Evolutionary conservation across 2,329 filamentous ascomycete genomes (phyloP), one percentile per base, ranked within the genome.

Genomic region (Chrysoporthe cubensis): DNA sequence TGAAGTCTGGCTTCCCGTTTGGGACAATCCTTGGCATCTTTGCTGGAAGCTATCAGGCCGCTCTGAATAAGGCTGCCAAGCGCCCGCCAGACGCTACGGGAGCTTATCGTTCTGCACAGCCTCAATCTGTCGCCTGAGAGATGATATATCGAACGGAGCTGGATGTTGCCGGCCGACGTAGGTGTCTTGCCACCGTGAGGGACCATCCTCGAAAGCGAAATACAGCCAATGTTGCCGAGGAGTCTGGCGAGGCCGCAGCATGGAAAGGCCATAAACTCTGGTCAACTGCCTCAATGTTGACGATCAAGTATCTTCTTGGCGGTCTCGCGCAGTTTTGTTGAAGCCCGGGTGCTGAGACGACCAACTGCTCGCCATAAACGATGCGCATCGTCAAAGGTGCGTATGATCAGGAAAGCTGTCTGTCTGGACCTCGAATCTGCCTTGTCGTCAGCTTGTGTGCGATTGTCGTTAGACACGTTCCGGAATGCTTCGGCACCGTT

Each of bases 91-190:
- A n/a, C 50, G 48, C 37, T 57, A 57, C 42, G 42, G 14, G 14
- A 57, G 48, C 52, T 50, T 56, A 43, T 44, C n/a, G 42, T 32
- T 58, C 43, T 59, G 63, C 63, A 65, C 63, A 65, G 63, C 63
- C 63, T 59, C 63, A 26, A 16, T 50, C 8, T 58, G 34, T 16
- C 3, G 21, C 8, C 16, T 18, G 26, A 2, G 9, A 16, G 16
- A 44, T 37, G 13, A 18, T 4, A 14, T 40, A 40, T 57, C 54
- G 54, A 57, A 2, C n/a, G 54, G 32, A n/a, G 34, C 32, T 40
- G 34, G 32, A 57, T 57, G 32, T 57, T 57, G 54, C 34, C 54
- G 54, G 54, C 5, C 34, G 3, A 57, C 54, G 32, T 54, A 54
- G 2, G 7, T 57, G 16, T 9, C 54, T 57, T 57, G 50, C 50